Evolutionary conservation across 2,329 filamentous ascomycete genomes (phyloP).

Genomic region (Pseudogymnoascus sp.): DNA sequence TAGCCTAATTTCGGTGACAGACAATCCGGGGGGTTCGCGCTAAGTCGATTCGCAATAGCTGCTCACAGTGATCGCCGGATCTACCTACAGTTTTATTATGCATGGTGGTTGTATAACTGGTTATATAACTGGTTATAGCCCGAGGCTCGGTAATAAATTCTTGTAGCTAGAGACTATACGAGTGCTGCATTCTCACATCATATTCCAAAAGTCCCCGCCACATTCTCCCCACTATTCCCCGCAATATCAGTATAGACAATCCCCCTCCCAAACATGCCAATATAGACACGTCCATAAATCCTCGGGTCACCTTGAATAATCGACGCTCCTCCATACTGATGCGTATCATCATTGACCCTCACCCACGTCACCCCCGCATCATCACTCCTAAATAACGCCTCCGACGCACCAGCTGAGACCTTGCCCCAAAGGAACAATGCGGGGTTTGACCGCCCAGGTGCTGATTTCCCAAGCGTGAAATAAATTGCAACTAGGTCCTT

Average conservation of each 20-base stretch:
- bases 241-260: constrained; percentile 16
- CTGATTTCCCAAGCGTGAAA: constrained; percentile 12
- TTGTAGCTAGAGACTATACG: not conserved
- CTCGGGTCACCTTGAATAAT: constrained; percentile 13
- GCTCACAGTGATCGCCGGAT: not conserved
- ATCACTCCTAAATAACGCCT: not conserved
- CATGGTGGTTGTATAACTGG: not conserved
- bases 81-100: not conserved
- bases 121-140: not conserved
- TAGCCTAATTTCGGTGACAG: not conserved
- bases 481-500: constrained; percentile 9
- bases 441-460: constrained; percentile 10
- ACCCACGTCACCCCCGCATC: not conserved
- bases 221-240: not conserved
- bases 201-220: constrained; percentile 10
- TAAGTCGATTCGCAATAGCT: not conserved
- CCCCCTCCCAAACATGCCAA: constrained; percentile 14
- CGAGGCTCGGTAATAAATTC: not conserved
- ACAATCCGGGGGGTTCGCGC: not conserved
- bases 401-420: too few relatives aligned
- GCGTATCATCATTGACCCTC: constrained; percentile 10
- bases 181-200: not conserved
- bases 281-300: constrained; percentile 15
- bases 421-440: constrained; percentile 14
- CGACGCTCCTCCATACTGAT: constrained; percentile 14